A percentile compares a stretch with the other conserved stretches of the same genome.
Evolutionary conservation across 352 stramenopile species (phyloP).

Genomic region (Blastocystis sp.): DNA sequence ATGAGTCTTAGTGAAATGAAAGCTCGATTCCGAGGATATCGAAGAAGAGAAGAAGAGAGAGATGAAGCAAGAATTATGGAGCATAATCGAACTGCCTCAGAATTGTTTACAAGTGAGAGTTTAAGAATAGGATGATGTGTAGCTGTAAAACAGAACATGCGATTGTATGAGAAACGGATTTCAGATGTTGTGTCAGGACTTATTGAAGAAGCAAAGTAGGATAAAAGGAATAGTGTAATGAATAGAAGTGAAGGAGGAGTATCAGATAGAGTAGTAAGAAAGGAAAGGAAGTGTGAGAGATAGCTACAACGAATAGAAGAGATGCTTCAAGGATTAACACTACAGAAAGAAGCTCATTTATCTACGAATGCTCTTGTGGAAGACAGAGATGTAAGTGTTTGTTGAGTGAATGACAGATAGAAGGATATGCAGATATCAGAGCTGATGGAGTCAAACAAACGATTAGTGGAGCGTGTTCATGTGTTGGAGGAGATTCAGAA

Average conservation of each 20-base stretch:
- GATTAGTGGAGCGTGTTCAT: background rate
- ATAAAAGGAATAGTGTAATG: too few species aligned
- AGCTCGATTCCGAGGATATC: constrained; percentile 53
- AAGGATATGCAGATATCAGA: background rate
- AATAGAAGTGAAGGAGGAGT: too few species aligned
- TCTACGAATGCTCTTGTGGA: background rate
- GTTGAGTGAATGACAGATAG: background rate
- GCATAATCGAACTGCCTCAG: constrained; percentile 32
- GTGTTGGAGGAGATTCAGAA: constrained; percentile 34
- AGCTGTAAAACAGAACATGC: constrained; percentile 45
- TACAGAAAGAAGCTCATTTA: background rate
- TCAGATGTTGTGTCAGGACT: background rate
- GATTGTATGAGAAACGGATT: constrained; percentile 38
- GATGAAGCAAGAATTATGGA: constrained; percentile 15
- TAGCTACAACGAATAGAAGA: constrained; percentile 9
- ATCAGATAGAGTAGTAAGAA: too few species aligned
- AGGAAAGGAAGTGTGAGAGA: background rate
- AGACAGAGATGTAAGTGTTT: background rate
- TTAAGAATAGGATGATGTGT: background rate
- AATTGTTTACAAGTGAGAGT: constrained; percentile 31
- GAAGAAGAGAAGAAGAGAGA: background rate
- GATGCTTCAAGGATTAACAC: background rate
- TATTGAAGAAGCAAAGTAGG: background rate
- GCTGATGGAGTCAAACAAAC: background rate
- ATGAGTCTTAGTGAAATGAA: constrained; percentile 21